Evolutionary conservation across 2,329 filamentous ascomycete genomes (phyloP), one percentile per base, ranked within the genome.

Genomic region (Arachnopeziza araneosa): DNA sequence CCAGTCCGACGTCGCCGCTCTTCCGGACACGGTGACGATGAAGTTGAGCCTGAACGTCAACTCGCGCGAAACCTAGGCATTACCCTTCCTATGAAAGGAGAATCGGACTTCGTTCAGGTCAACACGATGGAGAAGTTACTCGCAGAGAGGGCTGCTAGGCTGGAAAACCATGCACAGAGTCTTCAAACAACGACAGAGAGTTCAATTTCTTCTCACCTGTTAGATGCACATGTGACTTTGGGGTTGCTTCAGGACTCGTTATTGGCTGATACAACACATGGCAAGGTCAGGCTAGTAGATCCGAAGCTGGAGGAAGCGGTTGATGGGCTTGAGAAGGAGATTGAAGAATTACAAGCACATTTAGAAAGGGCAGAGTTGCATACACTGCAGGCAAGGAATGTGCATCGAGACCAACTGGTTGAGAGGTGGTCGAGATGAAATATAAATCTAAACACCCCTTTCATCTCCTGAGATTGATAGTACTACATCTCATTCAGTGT

Each of bases 241-340:
- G 78, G 80, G 63, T 66, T 81, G 9, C 69, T 84, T 19, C 72
- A 76, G 5, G 81, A 83, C 60, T 82, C 78, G 50, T 71, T 85
- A 0, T 71, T 84, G 1, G 79, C 80, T 0, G 82, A 85, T 65
- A 82, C 77, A 30, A 72, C 76, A 4, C 83, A 77, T 66, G 74
- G 74, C 0, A 69, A 75, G n/a, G 76, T 83, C 4, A 75, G 74
- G 50, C 75, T 86, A 6, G 72, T 78, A 6, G 83, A 86, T 64
- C 76, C 79, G 0, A 80, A 83, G 26, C 78, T 83, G 48, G 79
- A 83, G 58, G 74, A 71, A 1, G 79, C 78, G 1, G 78, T 85
- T n/a, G 69, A 70, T 17, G 60, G 57, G 22, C 67, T 74, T 26
- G 68, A 73, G 54, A 55, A 64, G 26, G 75, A 74, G 55, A 64